A percentile compares a stretch with the other conserved stretches of the same genome.
These are phyloP conservation scores for Tausonia pullulans DNA, from an alignment of 1,284 basidiomycete species.

Conservation along the genomic window DNA sequence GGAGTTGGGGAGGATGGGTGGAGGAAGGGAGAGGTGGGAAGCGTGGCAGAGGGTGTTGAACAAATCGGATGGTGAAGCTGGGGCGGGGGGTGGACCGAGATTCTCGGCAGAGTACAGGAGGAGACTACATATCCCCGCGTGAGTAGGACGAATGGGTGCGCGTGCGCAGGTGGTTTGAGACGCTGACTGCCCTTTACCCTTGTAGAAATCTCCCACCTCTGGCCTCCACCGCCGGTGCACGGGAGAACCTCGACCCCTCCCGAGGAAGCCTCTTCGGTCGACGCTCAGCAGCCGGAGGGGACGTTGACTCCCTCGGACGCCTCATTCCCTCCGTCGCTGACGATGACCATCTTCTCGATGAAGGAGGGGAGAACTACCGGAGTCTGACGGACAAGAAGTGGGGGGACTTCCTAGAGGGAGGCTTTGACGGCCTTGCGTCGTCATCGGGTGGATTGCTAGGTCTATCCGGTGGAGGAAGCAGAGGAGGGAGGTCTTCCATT, in stretches of 20 bases:
- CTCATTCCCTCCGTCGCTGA: no score
- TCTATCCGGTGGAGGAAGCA: no score
- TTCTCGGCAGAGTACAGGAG: constrained; percentile 26
- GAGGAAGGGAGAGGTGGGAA: constrained; percentile 64
- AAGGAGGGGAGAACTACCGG: constrained; percentile 50
- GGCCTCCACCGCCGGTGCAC: neutral
- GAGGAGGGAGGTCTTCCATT: constrained; percentile 20
- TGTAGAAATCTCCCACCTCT: neutral
- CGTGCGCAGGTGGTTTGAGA: no score
- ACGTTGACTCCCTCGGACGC: no score
- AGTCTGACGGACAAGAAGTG: constrained; percentile 72
- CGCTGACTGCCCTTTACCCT: no score
- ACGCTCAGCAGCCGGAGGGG: no score
- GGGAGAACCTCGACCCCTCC: neutral
- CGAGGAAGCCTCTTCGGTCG: neutral
- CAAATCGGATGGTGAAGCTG: constrained; percentile 58
- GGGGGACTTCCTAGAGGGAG: constrained; percentile 72
- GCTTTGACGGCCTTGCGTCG: constrained; percentile 48
- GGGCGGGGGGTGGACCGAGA: constrained; percentile 29
- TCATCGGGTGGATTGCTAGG: constrained; percentile 34
- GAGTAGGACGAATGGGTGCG: no score
- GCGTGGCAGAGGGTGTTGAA: constrained; percentile 69
- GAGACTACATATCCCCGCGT: constrained; percentile 18
- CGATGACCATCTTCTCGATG: no score
- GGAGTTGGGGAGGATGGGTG: constrained; percentile 37